phyloP scores from a whole-genome alignment of 192 early-diverging fungal genomes.

The Chytriomyces confervae region DNA sequence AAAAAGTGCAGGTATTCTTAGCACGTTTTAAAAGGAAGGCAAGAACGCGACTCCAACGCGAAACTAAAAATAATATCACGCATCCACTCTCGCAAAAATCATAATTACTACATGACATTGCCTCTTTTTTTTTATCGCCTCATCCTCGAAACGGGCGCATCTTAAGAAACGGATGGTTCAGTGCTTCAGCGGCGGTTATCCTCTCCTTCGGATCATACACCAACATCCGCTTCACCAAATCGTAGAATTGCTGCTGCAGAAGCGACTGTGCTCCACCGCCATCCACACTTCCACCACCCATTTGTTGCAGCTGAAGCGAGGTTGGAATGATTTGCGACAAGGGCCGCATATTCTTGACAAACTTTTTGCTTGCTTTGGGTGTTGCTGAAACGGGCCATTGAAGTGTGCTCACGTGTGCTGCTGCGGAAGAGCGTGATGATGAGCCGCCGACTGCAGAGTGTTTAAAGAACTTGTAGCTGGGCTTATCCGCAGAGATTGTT shows the following conservation, averaged over 20 bases:
- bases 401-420: background rate
- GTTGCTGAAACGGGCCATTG: conserved; percentile 20
- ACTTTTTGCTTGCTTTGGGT: conserved; percentile 56
- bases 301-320: background rate
- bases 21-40: background rate
- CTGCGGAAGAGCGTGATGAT: too few species aligned
- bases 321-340: conserved; percentile 50
- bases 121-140: too few species aligned
- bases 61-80: background rate
- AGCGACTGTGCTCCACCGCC: conserved; percentile 22
- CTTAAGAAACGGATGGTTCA: conserved; percentile 83
- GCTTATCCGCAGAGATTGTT: conserved; percentile 38
- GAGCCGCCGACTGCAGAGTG: conserved; percentile 5
- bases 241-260: conserved; percentile 55
- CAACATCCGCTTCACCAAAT: conserved; percentile 76
- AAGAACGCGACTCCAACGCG: background rate
- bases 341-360: conserved; percentile 62
- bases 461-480: conserved; percentile 61
- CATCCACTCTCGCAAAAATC: background rate
- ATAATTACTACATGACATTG: background rate
- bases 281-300: background rate
- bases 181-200: conserved; percentile 82
- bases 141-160: background rate
- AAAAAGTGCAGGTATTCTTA: background rate
- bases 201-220: conserved; percentile 79